Evolutionary conservation across 345 rosid species (phyloP).

Genomic region (Brassica carinata): DNA sequence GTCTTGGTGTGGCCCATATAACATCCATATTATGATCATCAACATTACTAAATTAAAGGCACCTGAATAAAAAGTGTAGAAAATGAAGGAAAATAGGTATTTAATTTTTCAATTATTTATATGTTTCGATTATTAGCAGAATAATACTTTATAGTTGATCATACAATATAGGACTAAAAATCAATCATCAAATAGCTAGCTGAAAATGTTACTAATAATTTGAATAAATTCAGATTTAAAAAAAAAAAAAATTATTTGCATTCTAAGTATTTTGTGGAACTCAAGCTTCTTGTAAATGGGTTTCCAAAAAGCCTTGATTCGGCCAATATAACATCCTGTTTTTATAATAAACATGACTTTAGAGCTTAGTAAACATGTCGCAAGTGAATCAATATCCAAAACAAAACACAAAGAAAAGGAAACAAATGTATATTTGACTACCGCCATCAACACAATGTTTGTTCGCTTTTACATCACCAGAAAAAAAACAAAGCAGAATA

Average conservation of each 20-base stretch:
- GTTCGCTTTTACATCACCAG: constrained; percentile 31
- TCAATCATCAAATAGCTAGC: background rate
- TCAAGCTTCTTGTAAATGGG: background rate
- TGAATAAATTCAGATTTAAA: background rate
- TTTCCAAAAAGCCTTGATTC: background rate
- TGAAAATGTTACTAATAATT: background rate
- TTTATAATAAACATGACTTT: background rate
- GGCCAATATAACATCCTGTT: constrained; percentile 1
- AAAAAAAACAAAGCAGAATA: constrained; percentile 20
- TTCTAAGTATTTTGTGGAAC: background rate
- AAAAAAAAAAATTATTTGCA: too few species aligned
- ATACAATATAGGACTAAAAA: background rate
- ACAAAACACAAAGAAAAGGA: background rate
- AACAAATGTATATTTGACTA: constrained; percentile 27
- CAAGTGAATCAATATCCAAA: background rate
- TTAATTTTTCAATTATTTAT: too few species aligned
- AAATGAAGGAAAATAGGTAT: background rate
- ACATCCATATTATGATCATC: background rate
- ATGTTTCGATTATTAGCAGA: background rate
- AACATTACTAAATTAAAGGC: background rate
- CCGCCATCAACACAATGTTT: constrained; percentile 6
- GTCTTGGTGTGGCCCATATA: background rate
- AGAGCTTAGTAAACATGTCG: background rate
- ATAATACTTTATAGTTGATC: background rate
- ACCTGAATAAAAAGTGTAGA: background rate